Percentiles rank a stretch among this genome's conserved stretches.
Evolutionary conservation across 768 basidiomycete species (phyloP).

Genomic region (Phaeolepiota aurea): DNA sequence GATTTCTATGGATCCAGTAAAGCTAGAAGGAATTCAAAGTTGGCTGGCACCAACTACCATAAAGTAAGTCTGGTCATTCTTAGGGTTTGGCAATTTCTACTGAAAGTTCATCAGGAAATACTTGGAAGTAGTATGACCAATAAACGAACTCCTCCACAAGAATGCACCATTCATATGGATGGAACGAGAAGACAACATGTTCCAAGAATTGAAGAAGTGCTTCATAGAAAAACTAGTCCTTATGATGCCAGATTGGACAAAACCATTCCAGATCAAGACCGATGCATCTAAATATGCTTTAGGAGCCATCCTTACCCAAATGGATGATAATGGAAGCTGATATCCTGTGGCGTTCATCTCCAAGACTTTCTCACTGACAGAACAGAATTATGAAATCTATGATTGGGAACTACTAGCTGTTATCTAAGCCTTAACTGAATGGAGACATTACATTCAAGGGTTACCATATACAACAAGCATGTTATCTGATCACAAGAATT

Average conservation of each 20-base stretch:
- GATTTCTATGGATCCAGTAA: neutral
- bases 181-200: neutral
- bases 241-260: neutral
- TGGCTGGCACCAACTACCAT: neutral
- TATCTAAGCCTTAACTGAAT: neutral
- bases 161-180: neutral
- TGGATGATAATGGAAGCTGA: neutral
- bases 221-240: neutral
- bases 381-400: neutral
- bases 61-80: neutral
- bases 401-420: neutral
- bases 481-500: constrained; percentile 15
- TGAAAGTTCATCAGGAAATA: neutral
- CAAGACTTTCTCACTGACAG: neutral
- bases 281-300: constrained; percentile 8
- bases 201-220: neutral
- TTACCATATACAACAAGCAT: neutral
- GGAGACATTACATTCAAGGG: neutral
- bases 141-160: neutral
- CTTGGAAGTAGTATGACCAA: neutral
- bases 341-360: neutral
- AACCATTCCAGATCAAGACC: constrained; percentile 4
- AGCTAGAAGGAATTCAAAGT: neutral
- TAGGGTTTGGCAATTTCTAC: neutral
- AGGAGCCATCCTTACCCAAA: constrained; percentile 5